Percentiles rank a stretch among this genome's conserved stretches.
phyloP scores from a whole-genome alignment of 1,284 basidiomycete genomes.

The Waitea zeae region DNA sequence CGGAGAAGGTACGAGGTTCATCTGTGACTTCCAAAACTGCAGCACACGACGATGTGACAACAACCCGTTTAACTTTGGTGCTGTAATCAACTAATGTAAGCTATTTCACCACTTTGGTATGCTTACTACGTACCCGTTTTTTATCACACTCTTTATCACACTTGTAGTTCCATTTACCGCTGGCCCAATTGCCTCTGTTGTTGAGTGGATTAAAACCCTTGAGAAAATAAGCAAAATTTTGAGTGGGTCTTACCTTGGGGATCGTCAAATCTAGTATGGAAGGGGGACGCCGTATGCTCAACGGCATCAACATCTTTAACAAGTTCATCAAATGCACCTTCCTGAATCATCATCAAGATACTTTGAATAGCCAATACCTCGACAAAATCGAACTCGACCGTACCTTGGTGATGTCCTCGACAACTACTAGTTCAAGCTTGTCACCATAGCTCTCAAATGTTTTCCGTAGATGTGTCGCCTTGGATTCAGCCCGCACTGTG shows the following conservation, averaged over 20 bases:
- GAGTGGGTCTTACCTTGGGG: too few relatives aligned
- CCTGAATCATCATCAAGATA: too few relatives aligned
- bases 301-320: constrained; percentile 25
- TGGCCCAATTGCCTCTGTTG: constrained; percentile 20
- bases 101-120: too few relatives aligned
- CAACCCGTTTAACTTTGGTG: constrained; percentile 38
- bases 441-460: constrained; percentile 25
- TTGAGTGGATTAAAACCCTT: not conserved
- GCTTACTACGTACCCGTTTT: constrained; percentile 18
- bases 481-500: constrained; percentile 32
- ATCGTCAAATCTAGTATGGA: constrained; percentile 21
- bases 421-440: constrained; percentile 30
- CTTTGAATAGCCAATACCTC: too few relatives aligned
- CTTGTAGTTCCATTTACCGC: constrained; percentile 46
- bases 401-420: constrained; percentile 42
- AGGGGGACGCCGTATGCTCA: constrained; percentile 26
- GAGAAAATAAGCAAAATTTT: too few relatives aligned
- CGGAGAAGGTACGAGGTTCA: constrained; percentile 14
- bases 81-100: too few relatives aligned
- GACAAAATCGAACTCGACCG: too few relatives aligned
- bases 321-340: constrained; percentile 21
- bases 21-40: constrained; percentile 21
- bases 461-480: constrained; percentile 29
- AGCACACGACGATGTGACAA: constrained; percentile 44
- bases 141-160: constrained; percentile 34